Base-by-base conservation (phyloP, 139 green algal genomes). In the Micromonas pusilla region DNA sequence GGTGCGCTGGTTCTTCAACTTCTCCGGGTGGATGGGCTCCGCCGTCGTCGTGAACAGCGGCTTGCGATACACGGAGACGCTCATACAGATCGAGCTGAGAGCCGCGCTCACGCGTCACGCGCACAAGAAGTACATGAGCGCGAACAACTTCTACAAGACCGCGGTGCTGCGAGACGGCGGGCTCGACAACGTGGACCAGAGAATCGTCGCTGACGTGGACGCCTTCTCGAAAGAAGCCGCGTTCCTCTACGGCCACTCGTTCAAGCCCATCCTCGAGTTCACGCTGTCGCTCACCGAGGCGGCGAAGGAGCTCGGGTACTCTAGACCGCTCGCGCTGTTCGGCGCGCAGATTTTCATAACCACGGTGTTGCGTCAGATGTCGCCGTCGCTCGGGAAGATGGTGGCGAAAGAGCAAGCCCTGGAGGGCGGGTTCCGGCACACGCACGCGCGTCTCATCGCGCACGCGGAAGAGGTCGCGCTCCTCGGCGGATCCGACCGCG, bases 231-330 rank as follows among this genome's bases (percentile, higher is more conserved):
- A 39, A 0, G 74, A 82, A 23, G 38, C 73, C 28, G 80, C 80
- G 2, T 68, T 65, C n/a, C 32, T 84, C 1, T 78, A 80, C 74
- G 71, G 71, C 2, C 76, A 77, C 73, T 75, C 66, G 38, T 80
- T 84, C 66, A 84, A 84, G 45, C 80, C 80, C 9, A 76, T 82
- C 26, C 70, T 84, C 20, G 80, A 84, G 66, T 77, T 79, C 36
- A 64, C 70, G 38, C 36, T 83, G 63, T 75, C 33, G 20, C 63
- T 83, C 13, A 52, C 57, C 30, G 79, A 83, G 52, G 80, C 80
- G 34, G 62, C 66, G 52, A 84, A 84, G 65, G 80, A 79, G 32
- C 30, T 84, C 25, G 65, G 72, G 16, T 73, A 76, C 38, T 65
- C 31, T 20, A 64, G 65, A 6, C 54, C 73, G 6, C n/a, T 83